phyloP scores from a whole-genome alignment of 2,329 filamentous ascomycete species.

The Aspergillus sp. region DNA sequence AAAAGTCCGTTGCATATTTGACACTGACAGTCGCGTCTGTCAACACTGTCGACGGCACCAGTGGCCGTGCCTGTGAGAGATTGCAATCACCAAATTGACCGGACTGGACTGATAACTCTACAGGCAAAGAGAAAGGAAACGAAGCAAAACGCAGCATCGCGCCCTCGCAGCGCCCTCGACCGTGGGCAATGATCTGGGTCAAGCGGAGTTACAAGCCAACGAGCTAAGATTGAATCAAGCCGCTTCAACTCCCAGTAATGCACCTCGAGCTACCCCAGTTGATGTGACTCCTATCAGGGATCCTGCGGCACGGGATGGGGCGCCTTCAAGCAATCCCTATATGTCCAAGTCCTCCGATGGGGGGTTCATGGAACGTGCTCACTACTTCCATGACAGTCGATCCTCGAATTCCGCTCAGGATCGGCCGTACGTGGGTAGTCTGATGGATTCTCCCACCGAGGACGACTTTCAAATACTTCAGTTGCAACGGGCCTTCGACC shows the following conservation, averaged over 20 bases:
- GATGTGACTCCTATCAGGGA: neutral
- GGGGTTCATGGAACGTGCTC: conserved; percentile 29
- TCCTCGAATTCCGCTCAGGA: conserved; percentile 27
- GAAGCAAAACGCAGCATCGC: neutral
- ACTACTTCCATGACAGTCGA: conserved; percentile 26
- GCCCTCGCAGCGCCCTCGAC: neutral
- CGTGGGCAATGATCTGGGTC: neutral
- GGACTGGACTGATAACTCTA: neutral
- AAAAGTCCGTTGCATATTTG: conserved; percentile 30
- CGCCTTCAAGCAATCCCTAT: conserved; percentile 12
- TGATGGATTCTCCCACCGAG: conserved; percentile 23
- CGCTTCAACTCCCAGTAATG: neutral
- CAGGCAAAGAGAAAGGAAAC: neutral
- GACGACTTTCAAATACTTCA: conserved; percentile 25
- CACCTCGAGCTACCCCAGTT: neutral
- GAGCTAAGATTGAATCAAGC: too few species aligned
- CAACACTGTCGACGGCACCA: conserved; percentile 24
- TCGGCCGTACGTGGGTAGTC: conserved; percentile 20
- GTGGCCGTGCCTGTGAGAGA: conserved; percentile 26
- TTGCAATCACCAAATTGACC: neutral
- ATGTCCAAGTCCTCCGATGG: conserved; percentile 14
- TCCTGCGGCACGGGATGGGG: neutral
- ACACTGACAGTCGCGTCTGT: conserved; percentile 19
- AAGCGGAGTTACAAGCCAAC: neutral
- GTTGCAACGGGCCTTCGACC: conserved; percentile 25